Conservation (phyloP, 2,329 filamentous ascomycete species). For the Corinectria fuckeliana region DNA sequence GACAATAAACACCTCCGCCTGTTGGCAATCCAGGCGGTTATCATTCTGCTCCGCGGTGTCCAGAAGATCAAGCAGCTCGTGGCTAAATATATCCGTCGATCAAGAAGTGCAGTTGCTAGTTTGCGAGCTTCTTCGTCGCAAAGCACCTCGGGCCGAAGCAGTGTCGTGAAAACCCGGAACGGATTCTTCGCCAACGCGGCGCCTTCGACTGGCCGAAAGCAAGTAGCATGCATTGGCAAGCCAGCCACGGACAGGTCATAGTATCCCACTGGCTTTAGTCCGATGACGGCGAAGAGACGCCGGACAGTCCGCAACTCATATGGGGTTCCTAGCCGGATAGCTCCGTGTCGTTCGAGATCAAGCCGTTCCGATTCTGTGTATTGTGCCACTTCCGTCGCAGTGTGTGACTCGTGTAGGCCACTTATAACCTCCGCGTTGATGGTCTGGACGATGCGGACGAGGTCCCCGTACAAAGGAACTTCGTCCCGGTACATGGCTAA, state of each 20-base stretch:
- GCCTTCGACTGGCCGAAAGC: slow-evolving; percentile 51
- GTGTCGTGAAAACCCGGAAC: slow-evolving; percentile 49
- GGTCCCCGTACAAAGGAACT: slow-evolving; percentile 44
- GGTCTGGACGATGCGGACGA: slow-evolving; percentile 40
- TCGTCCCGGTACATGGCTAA: slow-evolving; percentile 46
- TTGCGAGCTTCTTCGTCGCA: slow-evolving; percentile 37
- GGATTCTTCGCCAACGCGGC: slow-evolving; percentile 42
- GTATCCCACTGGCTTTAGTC: slow-evolving; percentile 58
- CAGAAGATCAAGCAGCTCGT: slow-evolving; percentile 46
- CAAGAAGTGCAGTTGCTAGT: slow-evolving; percentile 44
- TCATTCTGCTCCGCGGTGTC: slow-evolving; percentile 42
- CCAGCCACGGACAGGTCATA: slow-evolving; percentile 56
- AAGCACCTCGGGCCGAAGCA: slow-evolving; percentile 51
- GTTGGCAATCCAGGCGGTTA: slow-evolving; percentile 34
- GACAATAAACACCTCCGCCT: slow-evolving; percentile 47
- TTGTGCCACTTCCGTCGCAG: background rate
- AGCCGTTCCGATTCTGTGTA: slow-evolving; percentile 14
- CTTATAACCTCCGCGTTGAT: slow-evolving; percentile 30
- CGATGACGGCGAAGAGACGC: slow-evolving; percentile 54
- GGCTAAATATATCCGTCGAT: slow-evolving; percentile 51
- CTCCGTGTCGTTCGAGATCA: slow-evolving; percentile 50
- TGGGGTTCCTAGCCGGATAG: slow-evolving; percentile 55
- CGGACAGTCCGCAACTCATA: slow-evolving; percentile 51
- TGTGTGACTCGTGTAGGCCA: background rate
- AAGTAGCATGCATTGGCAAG: slow-evolving; percentile 59